phyloP scores from a whole-genome alignment of 176 grass and related monocot species.

The Carex scoparia region DNA sequence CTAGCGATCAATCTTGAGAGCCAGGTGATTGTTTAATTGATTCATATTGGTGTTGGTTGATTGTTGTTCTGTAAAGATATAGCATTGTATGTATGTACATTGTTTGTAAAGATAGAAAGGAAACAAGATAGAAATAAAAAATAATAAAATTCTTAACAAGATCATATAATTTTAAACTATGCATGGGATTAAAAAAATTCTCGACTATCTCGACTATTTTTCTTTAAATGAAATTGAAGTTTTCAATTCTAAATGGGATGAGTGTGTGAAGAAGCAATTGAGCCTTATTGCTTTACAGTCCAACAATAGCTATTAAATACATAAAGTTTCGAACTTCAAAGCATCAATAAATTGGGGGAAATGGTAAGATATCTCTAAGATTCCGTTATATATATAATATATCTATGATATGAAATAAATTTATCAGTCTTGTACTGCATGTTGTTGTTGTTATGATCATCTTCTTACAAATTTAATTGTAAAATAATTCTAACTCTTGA shows the following conservation, averaged over 20 bases:
- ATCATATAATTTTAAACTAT: background rate
- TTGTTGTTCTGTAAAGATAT: slow-evolving; percentile 18
- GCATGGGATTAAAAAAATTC: background rate
- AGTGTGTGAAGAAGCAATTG: background rate
- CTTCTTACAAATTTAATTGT: background rate
- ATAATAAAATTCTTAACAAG: background rate
- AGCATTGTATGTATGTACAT: slow-evolving; percentile 27
- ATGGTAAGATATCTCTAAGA: background rate
- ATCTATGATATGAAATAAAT: background rate
- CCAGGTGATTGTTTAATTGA: slow-evolving; percentile 4
- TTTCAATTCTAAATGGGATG: background rate
- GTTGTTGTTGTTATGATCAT: background rate
- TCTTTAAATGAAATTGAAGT: background rate
- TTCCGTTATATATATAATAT: background rate
- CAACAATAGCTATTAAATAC: background rate
- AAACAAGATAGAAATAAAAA: slow-evolving; percentile 3
- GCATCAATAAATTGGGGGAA: background rate
- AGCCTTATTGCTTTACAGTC: background rate
- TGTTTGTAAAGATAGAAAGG: slow-evolving; percentile 23
- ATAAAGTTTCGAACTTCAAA: background rate
- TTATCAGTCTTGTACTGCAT: background rate
- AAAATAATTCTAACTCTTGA: background rate
- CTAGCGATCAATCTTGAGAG: background rate
- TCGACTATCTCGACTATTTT: background rate
- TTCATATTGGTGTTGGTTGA: slow-evolving; percentile 22